Evolutionary conservation across 1,139 yeast species (phyloP).

Genomic region (Blastobotrys arbuscula): DNA sequence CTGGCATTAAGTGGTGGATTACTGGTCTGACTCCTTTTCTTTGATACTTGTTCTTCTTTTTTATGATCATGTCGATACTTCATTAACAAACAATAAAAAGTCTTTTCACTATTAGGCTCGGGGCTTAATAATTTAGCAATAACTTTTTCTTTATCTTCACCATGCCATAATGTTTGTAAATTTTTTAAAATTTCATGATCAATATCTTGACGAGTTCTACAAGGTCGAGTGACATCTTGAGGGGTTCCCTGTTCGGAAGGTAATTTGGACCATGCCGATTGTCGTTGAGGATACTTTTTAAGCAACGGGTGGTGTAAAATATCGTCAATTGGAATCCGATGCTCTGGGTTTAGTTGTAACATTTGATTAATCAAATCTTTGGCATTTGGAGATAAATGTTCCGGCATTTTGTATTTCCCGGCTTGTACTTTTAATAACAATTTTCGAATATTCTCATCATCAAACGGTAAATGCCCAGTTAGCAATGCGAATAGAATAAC

Average conservation of each 20-base stretch:
- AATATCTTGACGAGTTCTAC: slow-evolving; percentile 51
- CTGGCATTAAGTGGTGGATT: slow-evolving; percentile 5
- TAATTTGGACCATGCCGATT: slow-evolving; percentile 4
- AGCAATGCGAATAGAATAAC: slow-evolving; percentile 86
- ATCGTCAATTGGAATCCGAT: slow-evolving; percentile 65
- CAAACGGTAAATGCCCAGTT: slow-evolving; percentile 95
- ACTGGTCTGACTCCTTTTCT: not conserved
- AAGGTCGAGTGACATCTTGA: slow-evolving; percentile 34
- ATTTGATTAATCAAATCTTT: slow-evolving; percentile 77
- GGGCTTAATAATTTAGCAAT: slow-evolving; percentile 53
- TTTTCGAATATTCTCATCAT: slow-evolving; percentile 88
- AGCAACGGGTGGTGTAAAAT: slow-evolving; percentile 77
- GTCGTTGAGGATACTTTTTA: slow-evolving; percentile 52
- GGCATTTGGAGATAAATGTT: slow-evolving; percentile 73
- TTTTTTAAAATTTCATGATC: slow-evolving; percentile 82
- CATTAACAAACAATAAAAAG: slow-evolving; percentile 76
- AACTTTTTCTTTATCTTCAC: slow-evolving; percentile 60
- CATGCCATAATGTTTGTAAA: slow-evolving; percentile 86
- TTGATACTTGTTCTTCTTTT: slow-evolving; percentile 12
- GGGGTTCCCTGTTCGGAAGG: slow-evolving; percentile 9
- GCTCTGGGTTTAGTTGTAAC: slow-evolving; percentile 73
- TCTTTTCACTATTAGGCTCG: slow-evolving; percentile 73
- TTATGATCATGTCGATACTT: slow-evolving; percentile 77
- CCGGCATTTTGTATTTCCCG: slow-evolving; percentile 83
- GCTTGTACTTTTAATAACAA: slow-evolving; percentile 83